phyloP scores from a whole-genome alignment of 2,329 filamentous ascomycete genomes.

The Allantophomopsis lycopodina region DNA sequence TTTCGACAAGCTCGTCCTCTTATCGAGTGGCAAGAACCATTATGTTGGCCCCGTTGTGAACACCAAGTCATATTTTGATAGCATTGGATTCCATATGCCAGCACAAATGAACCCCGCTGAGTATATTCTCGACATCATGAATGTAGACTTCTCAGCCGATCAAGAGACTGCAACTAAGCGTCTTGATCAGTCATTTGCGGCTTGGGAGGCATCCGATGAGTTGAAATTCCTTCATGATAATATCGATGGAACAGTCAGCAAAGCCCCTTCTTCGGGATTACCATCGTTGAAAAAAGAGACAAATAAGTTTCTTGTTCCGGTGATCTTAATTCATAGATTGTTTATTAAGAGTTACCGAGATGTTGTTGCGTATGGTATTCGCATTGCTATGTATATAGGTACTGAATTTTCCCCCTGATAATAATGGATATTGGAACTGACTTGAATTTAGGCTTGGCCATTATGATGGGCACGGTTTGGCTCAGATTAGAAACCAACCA shows the following conservation, averaged over 20 bases:
- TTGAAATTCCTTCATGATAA: constrained; percentile 15
- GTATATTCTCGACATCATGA: constrained; percentile 65
- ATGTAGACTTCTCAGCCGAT: constrained; percentile 55
- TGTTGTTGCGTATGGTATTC: constrained; percentile 70
- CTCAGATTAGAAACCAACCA: constrained; percentile 56
- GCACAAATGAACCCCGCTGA: constrained; percentile 67
- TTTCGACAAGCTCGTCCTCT: constrained; percentile 66
- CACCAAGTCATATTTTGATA: constrained; percentile 49
- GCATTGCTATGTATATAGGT: constrained; percentile 64
- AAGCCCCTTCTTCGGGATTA: constrained; percentile 6
- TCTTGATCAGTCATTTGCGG: constrained; percentile 35
- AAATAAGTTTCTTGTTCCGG: constrained; percentile 27
- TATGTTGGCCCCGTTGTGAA: constrained; percentile 54
- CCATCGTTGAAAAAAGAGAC: constrained; percentile 7
- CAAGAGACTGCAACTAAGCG: constrained; percentile 29
- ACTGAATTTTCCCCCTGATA: too few species aligned
- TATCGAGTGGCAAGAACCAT: constrained; percentile 56
- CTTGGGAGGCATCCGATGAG: constrained; percentile 37
- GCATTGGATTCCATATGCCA: constrained; percentile 48
- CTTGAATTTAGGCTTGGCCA: constrained; percentile 39
- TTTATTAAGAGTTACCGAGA: constrained; percentile 80
- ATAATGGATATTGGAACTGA: too few species aligned
- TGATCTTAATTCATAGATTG: constrained; percentile 60
- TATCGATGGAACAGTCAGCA: constrained; percentile 5
- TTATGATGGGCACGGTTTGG: constrained; percentile 86